phyloP scores from a whole-genome alignment of 192 early-diverging fungal species.

The Podila epigama region DNA sequence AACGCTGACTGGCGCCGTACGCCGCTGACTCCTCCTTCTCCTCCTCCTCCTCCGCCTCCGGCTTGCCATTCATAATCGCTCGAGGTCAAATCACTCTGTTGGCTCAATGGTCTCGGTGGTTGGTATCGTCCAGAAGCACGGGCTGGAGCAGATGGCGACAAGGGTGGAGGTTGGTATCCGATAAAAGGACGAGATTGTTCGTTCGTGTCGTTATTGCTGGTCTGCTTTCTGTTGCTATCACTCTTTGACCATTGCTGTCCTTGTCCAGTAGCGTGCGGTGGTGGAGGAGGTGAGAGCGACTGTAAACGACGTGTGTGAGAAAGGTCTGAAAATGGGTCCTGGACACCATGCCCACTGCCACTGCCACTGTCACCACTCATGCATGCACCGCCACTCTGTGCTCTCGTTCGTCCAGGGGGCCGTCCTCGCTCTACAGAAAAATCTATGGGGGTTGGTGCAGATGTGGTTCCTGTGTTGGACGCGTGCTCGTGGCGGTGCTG shows the following conservation, averaged over 20 bases:
- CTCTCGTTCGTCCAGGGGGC: neutral
- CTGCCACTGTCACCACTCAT: too few relatives aligned
- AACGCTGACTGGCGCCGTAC: slow-evolving; percentile 15
- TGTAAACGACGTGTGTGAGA: slow-evolving; percentile 5
- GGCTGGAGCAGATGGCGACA: slow-evolving; percentile 8
- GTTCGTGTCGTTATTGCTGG: neutral
- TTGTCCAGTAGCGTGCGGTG: slow-evolving; percentile 11
- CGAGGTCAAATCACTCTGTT: slow-evolving; percentile 11
- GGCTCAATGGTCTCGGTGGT: slow-evolving; percentile 10
- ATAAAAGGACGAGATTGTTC: slow-evolving; percentile 27
- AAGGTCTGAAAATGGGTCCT: slow-evolving; percentile 1
- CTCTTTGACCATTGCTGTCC: slow-evolving; percentile 6
- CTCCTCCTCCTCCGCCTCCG: slow-evolving; percentile 7
- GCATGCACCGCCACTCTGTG: slow-evolving; percentile 9
- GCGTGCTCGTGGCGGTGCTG: too few relatives aligned
- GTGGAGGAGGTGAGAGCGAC: slow-evolving; percentile 30
- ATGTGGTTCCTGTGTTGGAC: neutral
- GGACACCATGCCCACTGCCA: too few relatives aligned
- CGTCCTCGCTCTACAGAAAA: neutral
- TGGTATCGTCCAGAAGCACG: slow-evolving; percentile 4
- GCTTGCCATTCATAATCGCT: neutral
- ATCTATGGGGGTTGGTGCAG: slow-evolving; percentile 2
- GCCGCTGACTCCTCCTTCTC: slow-evolving; percentile 1
- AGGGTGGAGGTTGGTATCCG: slow-evolving; percentile 22
- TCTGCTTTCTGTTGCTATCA: too few relatives aligned